A percentile compares a stretch with the other conserved stretches of the same genome.
Conservation (phyloP, 1,139 yeast species). For the Zygoascus sp. region DNA sequence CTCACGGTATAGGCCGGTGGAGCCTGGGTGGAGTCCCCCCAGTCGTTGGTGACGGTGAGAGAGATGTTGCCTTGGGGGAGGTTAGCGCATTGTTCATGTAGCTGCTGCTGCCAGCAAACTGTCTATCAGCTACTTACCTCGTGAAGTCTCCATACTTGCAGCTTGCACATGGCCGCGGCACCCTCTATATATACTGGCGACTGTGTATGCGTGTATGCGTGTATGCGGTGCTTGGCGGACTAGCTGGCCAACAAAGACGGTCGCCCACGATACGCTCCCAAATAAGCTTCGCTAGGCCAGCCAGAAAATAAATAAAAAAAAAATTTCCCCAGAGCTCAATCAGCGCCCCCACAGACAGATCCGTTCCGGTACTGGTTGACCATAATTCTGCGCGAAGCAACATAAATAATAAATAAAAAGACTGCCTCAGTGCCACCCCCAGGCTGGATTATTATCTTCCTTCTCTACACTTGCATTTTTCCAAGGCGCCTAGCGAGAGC, state of each 20-base stretch:
- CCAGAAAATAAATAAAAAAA: not conserved
- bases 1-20: not conserved
- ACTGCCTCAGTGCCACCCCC: not conserved
- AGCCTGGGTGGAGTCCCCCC: not conserved
- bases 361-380: no score
- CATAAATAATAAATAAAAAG: no score
- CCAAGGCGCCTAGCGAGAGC: not conserved
- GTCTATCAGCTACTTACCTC: not conserved
- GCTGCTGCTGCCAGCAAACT: no score
- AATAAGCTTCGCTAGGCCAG: not conserved
- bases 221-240: not conserved
- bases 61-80: not conserved
- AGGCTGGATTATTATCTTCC: not conserved
- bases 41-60: not conserved
- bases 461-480: not conserved
- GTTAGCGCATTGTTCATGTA: not conserved
- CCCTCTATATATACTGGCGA: no score
- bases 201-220: no score
- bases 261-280: not conserved
- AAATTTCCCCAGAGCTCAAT: no score
- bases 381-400: no score
- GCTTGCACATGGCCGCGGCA: no score
- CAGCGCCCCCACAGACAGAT: no score
- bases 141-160: not conserved
- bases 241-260: not conserved